A percentile compares a stretch with the other conserved stretches of the same genome.
Conservation (phyloP, 208 protist species). For the Leishmania tarentolae region DNA sequence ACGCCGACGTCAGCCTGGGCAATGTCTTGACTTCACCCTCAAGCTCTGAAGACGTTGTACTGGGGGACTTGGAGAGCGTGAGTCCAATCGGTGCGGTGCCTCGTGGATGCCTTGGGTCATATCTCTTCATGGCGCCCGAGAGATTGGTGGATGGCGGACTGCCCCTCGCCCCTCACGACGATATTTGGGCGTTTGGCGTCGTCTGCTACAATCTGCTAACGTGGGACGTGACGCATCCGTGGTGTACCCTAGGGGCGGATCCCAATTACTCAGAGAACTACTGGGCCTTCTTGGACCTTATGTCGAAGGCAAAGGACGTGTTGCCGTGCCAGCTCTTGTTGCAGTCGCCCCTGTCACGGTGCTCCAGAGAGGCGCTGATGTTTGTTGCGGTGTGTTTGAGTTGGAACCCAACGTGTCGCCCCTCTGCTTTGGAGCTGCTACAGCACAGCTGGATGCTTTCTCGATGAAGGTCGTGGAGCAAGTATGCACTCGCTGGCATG, state of each 20-base stretch:
- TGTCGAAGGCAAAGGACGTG: conserved; percentile 1
- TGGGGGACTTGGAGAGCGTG: conserved; percentile 35
- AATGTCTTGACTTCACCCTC: conserved; percentile 44
- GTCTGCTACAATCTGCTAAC: conserved; percentile 45
- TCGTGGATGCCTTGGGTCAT: conserved; percentile 16
- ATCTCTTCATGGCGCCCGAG: conserved; percentile 46
- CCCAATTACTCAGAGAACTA: not conserved
- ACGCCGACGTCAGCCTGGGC: conserved; percentile 62
- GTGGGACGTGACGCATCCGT: conserved; percentile 33
- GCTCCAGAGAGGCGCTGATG: conserved; percentile 12
- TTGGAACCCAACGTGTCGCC: conserved; percentile 37
- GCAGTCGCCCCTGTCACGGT: conserved; percentile 10
- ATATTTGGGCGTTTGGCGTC: conserved; percentile 66
- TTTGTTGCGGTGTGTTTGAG: conserved; percentile 39
- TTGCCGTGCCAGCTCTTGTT: not conserved
- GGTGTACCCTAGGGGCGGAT: not conserved
- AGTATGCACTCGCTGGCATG: not conserved
- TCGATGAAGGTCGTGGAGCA: not conserved
- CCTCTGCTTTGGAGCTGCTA: conserved; percentile 39
- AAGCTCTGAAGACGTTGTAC: not conserved
- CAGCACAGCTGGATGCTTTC: conserved; percentile 25
- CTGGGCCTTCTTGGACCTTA: conserved; percentile 17
- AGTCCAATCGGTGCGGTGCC: conserved; percentile 13
- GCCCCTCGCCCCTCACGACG: conserved; percentile 17
- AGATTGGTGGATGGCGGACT: conserved; percentile 12